Evolutionary conservation across 2,329 filamentous ascomycete species (phyloP).

Genomic region (Colletotrichum costaricense): DNA sequence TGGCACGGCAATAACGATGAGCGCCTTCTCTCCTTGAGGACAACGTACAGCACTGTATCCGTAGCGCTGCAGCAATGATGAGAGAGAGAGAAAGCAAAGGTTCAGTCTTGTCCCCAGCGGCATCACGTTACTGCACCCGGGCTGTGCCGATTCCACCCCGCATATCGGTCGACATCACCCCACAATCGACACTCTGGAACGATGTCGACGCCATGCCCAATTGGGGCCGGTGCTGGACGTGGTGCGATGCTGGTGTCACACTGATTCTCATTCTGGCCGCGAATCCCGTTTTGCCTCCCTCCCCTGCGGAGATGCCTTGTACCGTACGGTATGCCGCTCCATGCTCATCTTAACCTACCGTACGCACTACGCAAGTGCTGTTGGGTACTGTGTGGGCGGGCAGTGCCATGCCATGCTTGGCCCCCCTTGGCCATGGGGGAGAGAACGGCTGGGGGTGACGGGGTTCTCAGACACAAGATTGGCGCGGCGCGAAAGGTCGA

Average conservation of each 20-base stretch:
- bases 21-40: neutral
- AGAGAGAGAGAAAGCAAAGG: neutral
- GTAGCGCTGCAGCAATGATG: neutral
- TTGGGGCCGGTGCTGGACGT: slow-evolving; percentile 28
- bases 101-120: neutral
- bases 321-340: neutral
- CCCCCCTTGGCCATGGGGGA: neutral
- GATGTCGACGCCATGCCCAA: slow-evolving; percentile 31
- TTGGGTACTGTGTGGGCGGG: neutral
- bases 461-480: slow-evolving; percentile 26
- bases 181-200: slow-evolving; percentile 34
- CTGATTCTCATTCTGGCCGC: slow-evolving; percentile 19
- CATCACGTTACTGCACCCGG: slow-evolving; percentile 32
- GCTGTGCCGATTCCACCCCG: slow-evolving; percentile 34
- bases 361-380: no score
- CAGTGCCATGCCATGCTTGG: slow-evolving; percentile 2
- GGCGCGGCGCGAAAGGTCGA: slow-evolving; percentile 3
- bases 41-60: neutral
- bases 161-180: slow-evolving; percentile 35
- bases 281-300: slow-evolving; percentile 28
- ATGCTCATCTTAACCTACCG: neutral
- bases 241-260: slow-evolving; percentile 34
- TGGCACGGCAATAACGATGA: neutral
- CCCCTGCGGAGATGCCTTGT: slow-evolving; percentile 20
- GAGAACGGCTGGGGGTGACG: neutral